Base-by-base conservation (phyloP, 345 rosid species). In the Murraya koenigii region DNA sequence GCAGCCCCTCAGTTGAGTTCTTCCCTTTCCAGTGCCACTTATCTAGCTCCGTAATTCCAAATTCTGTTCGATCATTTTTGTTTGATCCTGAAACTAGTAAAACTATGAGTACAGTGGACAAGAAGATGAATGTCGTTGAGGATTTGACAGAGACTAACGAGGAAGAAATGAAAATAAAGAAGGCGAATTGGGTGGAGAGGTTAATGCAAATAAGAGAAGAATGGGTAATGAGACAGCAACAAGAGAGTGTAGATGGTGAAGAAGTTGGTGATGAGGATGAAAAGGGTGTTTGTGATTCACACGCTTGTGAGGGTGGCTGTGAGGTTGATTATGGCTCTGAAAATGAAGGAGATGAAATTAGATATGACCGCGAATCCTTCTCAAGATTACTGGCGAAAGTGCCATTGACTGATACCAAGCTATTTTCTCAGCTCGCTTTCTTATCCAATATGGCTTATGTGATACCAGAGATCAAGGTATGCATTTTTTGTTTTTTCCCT, bases 391-490 rank as follows among this genome's bases (percentile, higher is more conserved):
- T 95, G 82, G 78, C 7, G 65, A 71, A 38, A 38, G 92, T 89
- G 6, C 85, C 95, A 26, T 85, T 87, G 89, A 87, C 93, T 3
- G 97, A 93, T 58, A 87, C 86, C 59, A 90, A 88, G 84, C 85
- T 74, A 56, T 85, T 91, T 84, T 91, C 98, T 52, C 92, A 88
- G 80, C 87, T 93, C 47, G 98, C 97, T 70, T 93, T 91, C 85
- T 78, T 93, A 75, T 86, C 93, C 87, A 95, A 92, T 84, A 84
- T 92, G 83, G 97, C 99, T 47, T 95, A 93, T 84, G 92, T 85
- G 75, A 93, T 95, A 80, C 89, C 90, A 1, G 85, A 83, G 10
- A 87, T 92, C 74, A 87, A 88, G 90, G 92, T 90, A 84, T 36
- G 77, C 56, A 28, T 44, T 61, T 59, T 13, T 56, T 5, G 25